Base-by-base conservation (phyloP, 1,139 yeast species). In the Suzukiozyma palmioleophila region DNA sequence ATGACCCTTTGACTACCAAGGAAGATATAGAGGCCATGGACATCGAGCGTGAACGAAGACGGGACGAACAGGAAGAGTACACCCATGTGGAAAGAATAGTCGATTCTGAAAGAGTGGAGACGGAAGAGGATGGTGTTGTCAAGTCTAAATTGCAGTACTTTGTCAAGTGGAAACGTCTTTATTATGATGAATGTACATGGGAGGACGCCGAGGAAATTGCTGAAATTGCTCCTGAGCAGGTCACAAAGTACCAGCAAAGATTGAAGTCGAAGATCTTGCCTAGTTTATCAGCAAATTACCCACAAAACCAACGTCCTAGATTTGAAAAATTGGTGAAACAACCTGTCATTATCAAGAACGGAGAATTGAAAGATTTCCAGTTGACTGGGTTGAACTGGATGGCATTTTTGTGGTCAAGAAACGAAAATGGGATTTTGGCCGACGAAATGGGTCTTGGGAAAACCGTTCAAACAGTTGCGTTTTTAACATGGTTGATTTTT, bases 381-480 rank as follows among this genome's bases (percentile, higher is more conserved):
- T 74, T 94, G 56, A 92, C 98, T 0, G 99, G 99, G 45, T 75
- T 94, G 47, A 94, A 94, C 62, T 94, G 98, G 99, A 94, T 94
- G 98, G 98, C 98, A 0, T 94, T 89, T 58, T 70, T 94, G 47
- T 94, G 98, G 98, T 87, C 96, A 3, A 77, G 97, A 57, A 88
- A 92, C 60, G 97, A 92, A 64, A 94, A 92, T 60, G 99, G 99
- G 41, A 94, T 94, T 40, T 69, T 94, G 36, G 98, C 99, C 5
- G 99, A 94, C 68, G 99, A 94, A 61, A 94, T 94, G 99, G 99
- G 99, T 42, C 73, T 94, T 41, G 99, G 99, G 51, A 92, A 92
- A 60, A 92, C 99, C 7, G 97, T 92, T 21, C 99, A 92, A 65
- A 92, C 98, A 0, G 96, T 94, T 11, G 78, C 96, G 2, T 94